A percentile compares a stretch with the other conserved stretches of the same genome.
Conservation (phyloP, 192 early-diverging fungal species). For the Coemansia sp. region DNA sequence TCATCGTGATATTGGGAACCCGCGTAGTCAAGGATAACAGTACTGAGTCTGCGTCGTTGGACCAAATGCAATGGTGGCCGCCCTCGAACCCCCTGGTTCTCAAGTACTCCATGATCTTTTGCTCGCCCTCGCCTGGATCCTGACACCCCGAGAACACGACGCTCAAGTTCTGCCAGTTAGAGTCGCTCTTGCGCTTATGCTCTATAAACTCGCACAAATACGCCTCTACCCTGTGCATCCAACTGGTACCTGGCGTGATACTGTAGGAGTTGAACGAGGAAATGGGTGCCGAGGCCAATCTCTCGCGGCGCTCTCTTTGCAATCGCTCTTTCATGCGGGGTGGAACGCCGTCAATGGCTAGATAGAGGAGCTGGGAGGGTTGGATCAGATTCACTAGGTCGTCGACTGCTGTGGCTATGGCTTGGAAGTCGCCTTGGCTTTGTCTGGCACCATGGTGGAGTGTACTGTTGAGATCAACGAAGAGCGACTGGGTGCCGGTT, state of each 20-base stretch:
- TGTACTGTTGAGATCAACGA: constrained; percentile 51
- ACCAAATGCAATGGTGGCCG: constrained; percentile 83
- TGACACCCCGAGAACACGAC: constrained; percentile 89
- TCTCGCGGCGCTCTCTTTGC: constrained; percentile 92
- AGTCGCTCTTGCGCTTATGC: constrained; percentile 72
- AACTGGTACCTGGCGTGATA: constrained; percentile 93
- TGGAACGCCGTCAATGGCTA: constrained; percentile 94
- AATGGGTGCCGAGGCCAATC: constrained; percentile 60
- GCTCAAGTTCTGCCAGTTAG: constrained; percentile 78
- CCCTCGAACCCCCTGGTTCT: constrained; percentile 57
- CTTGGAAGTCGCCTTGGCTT: constrained; percentile 23
- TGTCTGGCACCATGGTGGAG: constrained; percentile 31
- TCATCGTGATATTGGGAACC: constrained; percentile 86
- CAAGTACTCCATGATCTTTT: constrained; percentile 98
- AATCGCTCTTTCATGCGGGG: constrained; percentile 98
- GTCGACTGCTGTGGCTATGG: constrained; percentile 26
- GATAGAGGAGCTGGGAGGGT: constrained; percentile 84
- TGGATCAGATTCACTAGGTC: constrained; percentile 53
- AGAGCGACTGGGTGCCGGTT: constrained; percentile 28
- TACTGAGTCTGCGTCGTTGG: constrained; percentile 93
- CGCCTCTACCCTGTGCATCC: constrained; percentile 83
- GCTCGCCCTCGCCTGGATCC: constrained; percentile 97
- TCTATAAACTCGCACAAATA: constrained; percentile 83
- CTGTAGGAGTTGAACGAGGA: constrained; percentile 85
- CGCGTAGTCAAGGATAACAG: constrained; percentile 93